Evolutionary conservation across 1,284 basidiomycete genomes (phyloP), one percentile per base, ranked within the genome.

Genomic region (Sphagnurus paluster): DNA sequence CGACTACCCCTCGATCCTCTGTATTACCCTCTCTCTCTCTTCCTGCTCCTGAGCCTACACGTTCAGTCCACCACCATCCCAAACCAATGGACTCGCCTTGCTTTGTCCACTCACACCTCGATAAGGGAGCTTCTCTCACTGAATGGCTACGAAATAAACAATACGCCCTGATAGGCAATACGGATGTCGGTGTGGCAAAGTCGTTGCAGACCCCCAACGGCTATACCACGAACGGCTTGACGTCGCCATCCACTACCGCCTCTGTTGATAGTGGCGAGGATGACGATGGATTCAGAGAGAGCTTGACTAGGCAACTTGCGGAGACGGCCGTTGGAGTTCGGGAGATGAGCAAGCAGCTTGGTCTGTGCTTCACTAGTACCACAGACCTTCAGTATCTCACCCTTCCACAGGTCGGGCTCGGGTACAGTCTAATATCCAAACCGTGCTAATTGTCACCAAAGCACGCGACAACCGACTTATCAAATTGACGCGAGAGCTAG

Each of bases 281-380:
- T 25, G 83, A 85, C n/a, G 81, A 83, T 26, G 82, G 82, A 34
- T 80, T 79, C 47, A 78, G 79, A 1, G 77, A 78, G 44, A 95
- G 82, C 61, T 70, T 98, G 56, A 98, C 97, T 2, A 87, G 83
- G 59, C 93, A 95, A 62, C 77, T 99, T 13, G 97, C 96, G 6
- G 95, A 96, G 71, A 99, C 96, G 11, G 97, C 96, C 11, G 92
- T 96, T 19, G 90, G 93, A 33, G 96, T 99, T 20, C 81, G 96
- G 41, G 97, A 99, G 70, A 96, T 98, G 92, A 96, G 93, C 82
- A 97, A 97, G 69, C 93, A 98, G 69, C 86, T 99, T 28, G 95
- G 94, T 91, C 57, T 57, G 85, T 79, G 34, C 29, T 56, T 46
- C 33, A 48, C 46, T 46, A 54, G 39, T 42, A 40, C 26, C 34